phyloP scores from a whole-genome alignment of 108 stramenopile species.

The Skeletonema grethae region DNA sequence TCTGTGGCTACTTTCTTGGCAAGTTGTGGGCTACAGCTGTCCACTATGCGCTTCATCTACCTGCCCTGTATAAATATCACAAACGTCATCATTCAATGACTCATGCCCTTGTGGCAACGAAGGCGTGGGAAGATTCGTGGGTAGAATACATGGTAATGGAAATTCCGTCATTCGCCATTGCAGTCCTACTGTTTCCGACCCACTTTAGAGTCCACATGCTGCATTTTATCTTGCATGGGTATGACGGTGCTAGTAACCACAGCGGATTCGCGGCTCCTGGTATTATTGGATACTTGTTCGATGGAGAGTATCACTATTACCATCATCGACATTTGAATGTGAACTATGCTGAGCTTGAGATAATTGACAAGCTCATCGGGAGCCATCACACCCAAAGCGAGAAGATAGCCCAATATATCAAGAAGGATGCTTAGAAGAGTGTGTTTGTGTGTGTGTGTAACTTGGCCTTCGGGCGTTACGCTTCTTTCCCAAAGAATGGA shows the following conservation, averaged over 20 bases:
- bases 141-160: slow-evolving; percentile 44
- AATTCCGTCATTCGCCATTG: slow-evolving; percentile 38
- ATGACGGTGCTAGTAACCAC: slow-evolving; percentile 42
- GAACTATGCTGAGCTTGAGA: slow-evolving; percentile 46
- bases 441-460: too few species aligned
- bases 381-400: slow-evolving; percentile 35
- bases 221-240: slow-evolving; percentile 40
- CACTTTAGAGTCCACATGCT: slow-evolving; percentile 19
- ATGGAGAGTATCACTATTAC: slow-evolving; percentile 47
- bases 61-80: slow-evolving; percentile 33
- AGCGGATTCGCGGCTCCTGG: slow-evolving; percentile 42
- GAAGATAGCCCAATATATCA: not conserved
- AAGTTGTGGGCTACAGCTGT: slow-evolving; percentile 40
- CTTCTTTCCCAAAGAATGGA: too few species aligned
- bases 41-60: slow-evolving; percentile 36
- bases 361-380: slow-evolving; percentile 32
- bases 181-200: slow-evolving; percentile 32
- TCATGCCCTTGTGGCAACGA: slow-evolving; percentile 23
- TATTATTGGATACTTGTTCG: slow-evolving; percentile 24
- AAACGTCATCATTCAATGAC: slow-evolving; percentile 31
- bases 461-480: too few species aligned
- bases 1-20: slow-evolving; percentile 27
- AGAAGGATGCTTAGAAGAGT: not conserved
- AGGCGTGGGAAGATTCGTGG: slow-evolving; percentile 37
- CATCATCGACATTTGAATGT: slow-evolving; percentile 28